Conservation (phyloP, 2,329 filamentous ascomycete genomes). For the Boeremia lycopersici region DNA sequence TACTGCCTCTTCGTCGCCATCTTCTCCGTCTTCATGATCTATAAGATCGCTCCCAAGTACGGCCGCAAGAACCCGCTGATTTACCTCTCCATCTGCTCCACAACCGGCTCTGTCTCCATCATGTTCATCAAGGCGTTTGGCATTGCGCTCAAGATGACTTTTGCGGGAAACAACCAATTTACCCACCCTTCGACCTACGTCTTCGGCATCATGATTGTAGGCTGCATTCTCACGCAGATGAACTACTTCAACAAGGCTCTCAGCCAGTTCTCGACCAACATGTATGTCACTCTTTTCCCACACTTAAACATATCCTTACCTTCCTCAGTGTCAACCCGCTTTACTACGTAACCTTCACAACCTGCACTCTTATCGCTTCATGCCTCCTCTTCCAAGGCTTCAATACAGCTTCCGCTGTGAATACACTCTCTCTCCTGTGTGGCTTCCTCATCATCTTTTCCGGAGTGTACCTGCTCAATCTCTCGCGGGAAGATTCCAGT, state of each 20-base stretch:
- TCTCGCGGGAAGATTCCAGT: slow-evolving; percentile 90
- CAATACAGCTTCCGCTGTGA: slow-evolving; percentile 90
- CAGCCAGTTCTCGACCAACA: slow-evolving; percentile 94
- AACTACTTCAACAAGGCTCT: slow-evolving; percentile 99
- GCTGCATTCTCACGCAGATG: slow-evolving; percentile 98
- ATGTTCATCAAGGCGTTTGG: slow-evolving; percentile 99
- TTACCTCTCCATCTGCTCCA: slow-evolving; percentile 97
- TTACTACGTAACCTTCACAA: slow-evolving; percentile 98
- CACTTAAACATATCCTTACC: slow-evolving; percentile 11
- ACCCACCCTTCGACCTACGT: slow-evolving; percentile 94
- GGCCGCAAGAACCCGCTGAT: slow-evolving; percentile 96
- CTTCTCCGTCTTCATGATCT: slow-evolving; percentile 95
- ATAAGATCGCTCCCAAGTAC: slow-evolving; percentile 85
- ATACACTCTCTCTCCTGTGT: slow-evolving; percentile 88
- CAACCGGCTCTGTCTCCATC: slow-evolving; percentile 94
- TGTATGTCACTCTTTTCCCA: slow-evolving; percentile 64
- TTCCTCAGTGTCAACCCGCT: slow-evolving; percentile 81
- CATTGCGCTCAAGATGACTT: slow-evolving; percentile 93
- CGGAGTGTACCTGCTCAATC: slow-evolving; percentile 92
- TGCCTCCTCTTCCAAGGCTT: slow-evolving; percentile 97
- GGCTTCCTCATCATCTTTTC: slow-evolving; percentile 95
- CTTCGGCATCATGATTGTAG: slow-evolving; percentile 88
- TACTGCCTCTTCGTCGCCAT: slow-evolving; percentile 81
- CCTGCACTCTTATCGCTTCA: slow-evolving; percentile 88
- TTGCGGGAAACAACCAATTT: slow-evolving; percentile 94